phyloP scores from a whole-genome alignment of 768 basidiomycete genomes.

The Lactifluus subvellereus region DNA sequence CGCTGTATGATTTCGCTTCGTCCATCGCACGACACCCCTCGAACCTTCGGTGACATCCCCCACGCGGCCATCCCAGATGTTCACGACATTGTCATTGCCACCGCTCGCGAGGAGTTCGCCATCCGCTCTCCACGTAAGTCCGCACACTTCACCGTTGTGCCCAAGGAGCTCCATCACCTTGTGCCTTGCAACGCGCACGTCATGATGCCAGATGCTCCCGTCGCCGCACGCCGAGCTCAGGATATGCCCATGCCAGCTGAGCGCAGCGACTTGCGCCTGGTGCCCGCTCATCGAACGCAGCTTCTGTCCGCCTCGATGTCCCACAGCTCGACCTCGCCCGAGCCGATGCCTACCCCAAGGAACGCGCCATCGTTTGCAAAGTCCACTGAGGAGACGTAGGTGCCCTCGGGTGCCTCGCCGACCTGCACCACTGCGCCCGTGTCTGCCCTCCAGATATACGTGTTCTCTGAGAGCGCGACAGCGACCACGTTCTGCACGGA shows the following conservation, averaged over 20 bases:
- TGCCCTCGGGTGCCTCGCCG: constrained; percentile 67
- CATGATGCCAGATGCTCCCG: constrained; percentile 95
- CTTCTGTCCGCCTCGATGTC: constrained; percentile 76
- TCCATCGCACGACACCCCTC: constrained; percentile 73
- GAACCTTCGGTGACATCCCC: constrained; percentile 37
- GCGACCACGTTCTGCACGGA: constrained; percentile 79
- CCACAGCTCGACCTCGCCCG: constrained; percentile 92
- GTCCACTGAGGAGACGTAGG: constrained; percentile 70
- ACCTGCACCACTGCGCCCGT: constrained; percentile 77
- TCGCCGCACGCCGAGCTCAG: constrained; percentile 86
- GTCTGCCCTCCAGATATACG: constrained; percentile 94
- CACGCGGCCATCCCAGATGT: constrained; percentile 88
- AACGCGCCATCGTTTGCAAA: constrained; percentile 79
- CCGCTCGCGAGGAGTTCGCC: constrained; percentile 94
- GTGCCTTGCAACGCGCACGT: constrained; percentile 77
- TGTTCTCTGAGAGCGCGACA: constrained; percentile 80
- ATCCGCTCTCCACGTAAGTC: constrained; percentile 64
- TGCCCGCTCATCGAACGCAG: constrained; percentile 91
- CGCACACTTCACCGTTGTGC: constrained; percentile 92
- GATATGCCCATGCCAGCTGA: constrained; percentile 86
- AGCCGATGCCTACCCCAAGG: constrained; percentile 74
- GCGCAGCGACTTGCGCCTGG: constrained; percentile 70
- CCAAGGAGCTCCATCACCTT: constrained; percentile 78
- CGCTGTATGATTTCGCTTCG: constrained; percentile 85
- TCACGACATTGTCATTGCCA: constrained; percentile 97